These are phyloP conservation scores for Backusella tuberculispora DNA, from an alignment of 192 early-diverging fungal genomes.

Conservation along the genomic window DNA sequence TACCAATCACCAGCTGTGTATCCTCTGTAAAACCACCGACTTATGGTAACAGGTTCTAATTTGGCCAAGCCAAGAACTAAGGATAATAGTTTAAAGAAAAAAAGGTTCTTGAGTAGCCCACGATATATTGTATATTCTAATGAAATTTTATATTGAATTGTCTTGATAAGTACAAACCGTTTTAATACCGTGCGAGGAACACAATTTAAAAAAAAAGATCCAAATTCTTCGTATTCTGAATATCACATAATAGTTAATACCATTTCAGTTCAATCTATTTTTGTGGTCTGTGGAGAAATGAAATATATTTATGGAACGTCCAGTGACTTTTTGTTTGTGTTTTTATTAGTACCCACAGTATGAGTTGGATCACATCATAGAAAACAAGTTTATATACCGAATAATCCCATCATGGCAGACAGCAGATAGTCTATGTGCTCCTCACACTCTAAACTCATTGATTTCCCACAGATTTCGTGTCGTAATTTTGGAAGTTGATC, in stretches of 20 bases:
- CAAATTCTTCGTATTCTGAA: background rate
- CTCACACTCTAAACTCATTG: background rate
- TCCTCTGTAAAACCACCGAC: slow-evolving; percentile 4
- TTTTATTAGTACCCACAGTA: background rate
- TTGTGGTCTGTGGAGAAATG: background rate
- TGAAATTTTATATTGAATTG: background rate
- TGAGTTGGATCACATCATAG: background rate
- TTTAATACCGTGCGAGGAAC: background rate
- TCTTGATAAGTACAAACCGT: background rate
- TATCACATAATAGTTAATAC: background rate
- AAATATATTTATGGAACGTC: background rate
- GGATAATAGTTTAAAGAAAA: background rate
- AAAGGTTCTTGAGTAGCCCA: background rate
- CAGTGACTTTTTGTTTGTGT: background rate
- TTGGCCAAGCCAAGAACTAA: background rate
- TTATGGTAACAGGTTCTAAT: background rate
- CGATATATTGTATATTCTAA: background rate
- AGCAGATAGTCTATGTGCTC: background rate
- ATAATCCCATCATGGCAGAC: background rate
- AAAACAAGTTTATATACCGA: background rate
- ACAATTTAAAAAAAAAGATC: background rate
- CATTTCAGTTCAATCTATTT: background rate
- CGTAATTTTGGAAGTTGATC: background rate
- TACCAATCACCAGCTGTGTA: background rate
- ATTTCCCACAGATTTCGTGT: background rate